A percentile compares a stretch with the other conserved stretches of the same genome.
Evolutionary conservation across 2,329 filamentous ascomycete species (phyloP).

Genomic region (Trichoderma koningiopsis): DNA sequence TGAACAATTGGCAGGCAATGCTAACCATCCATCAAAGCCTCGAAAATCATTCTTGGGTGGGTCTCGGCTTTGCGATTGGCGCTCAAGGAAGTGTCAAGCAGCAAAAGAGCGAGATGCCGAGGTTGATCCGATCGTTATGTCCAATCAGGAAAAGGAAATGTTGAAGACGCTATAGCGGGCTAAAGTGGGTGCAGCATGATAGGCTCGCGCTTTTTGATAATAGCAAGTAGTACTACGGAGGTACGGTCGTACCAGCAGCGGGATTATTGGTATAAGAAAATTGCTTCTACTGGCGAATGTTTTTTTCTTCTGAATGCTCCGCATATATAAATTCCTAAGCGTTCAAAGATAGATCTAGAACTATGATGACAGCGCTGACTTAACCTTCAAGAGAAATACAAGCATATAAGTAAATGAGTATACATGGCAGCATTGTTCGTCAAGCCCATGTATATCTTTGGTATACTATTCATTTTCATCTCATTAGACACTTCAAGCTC

Average conservation of each 20-base stretch:
- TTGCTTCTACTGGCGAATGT: background rate
- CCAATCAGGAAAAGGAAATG: background rate
- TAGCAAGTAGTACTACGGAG: background rate
- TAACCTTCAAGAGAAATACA: background rate
- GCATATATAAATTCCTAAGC: background rate
- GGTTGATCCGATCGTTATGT: background rate
- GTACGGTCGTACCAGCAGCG: background rate
- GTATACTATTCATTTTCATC: background rate
- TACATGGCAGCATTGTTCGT: background rate
- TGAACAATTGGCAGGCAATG: conserved; percentile 5
- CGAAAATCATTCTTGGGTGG: background rate
- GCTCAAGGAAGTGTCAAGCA: background rate
- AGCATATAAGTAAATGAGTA: background rate
- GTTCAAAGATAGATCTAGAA: background rate
- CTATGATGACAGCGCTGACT: background rate
- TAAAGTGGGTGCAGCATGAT: background rate
- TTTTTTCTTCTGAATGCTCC: background rate
- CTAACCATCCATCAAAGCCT: conserved; percentile 3
- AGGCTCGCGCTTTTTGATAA: background rate
- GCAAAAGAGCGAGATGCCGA: background rate
- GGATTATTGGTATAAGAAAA: background rate
- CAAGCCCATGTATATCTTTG: background rate
- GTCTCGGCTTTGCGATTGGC: conserved; percentile 10
- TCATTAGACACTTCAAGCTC: conserved; percentile 26
- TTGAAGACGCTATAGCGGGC: background rate